Evolutionary conservation across 257 asterid genomes (phyloP).

Genomic region (Eucommia ulmoides): DNA sequence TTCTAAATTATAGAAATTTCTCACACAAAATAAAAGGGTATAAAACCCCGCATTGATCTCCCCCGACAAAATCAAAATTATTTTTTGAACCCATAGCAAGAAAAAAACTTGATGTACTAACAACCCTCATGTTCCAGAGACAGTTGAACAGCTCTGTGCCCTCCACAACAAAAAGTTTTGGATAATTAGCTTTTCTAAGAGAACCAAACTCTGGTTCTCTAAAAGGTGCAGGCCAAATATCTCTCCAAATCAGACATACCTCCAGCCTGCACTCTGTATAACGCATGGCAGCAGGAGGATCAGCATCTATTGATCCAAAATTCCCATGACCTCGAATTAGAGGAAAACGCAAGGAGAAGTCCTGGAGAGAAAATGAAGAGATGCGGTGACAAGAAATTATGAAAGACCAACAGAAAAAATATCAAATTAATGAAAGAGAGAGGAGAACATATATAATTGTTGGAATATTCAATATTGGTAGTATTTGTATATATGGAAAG

Average conservation of each 20-base stretch:
- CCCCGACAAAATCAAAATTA: no score
- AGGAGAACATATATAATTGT: no score
- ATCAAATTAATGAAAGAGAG: neutral
- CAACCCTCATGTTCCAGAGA: neutral
- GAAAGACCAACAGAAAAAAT: neutral
- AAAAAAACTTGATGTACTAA: no score
- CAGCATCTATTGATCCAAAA: slow-evolving; percentile 97
- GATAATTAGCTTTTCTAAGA: no score
- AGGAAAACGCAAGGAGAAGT: slow-evolving; percentile 90
- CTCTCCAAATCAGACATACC: slow-evolving; percentile 24
- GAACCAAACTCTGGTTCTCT: no score
- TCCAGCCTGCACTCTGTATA: slow-evolving; percentile 97
- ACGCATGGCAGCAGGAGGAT: slow-evolving; percentile 99
- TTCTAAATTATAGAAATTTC: no score
- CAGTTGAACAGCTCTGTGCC: neutral
- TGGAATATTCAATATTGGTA: no score
- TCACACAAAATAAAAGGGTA: no score
- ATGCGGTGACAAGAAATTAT: neutral
- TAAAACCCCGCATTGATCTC: no score
- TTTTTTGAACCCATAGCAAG: no score
- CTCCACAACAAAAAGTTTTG: no score
- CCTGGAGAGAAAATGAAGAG: slow-evolving; percentile 29
- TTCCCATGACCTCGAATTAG: slow-evolving; percentile 96
- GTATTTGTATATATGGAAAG: no score
- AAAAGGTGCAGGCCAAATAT: neutral